Conservation (phyloP, 768 basidiomycete genomes). For the Trametopsis cervina region DNA sequence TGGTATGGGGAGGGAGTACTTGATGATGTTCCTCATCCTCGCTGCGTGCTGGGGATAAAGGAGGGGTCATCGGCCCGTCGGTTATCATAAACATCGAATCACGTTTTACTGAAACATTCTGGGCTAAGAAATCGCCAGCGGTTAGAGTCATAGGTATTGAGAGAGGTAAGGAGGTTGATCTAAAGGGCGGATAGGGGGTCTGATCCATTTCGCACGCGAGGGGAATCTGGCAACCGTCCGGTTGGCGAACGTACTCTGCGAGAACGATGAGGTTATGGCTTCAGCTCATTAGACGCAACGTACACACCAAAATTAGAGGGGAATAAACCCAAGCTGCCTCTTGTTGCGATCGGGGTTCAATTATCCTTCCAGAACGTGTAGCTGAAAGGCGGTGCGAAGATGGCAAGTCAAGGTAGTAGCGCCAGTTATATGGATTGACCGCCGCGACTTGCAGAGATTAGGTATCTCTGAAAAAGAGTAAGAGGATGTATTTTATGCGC, state of each 20-base stretch:
- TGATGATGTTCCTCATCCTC: conserved; percentile 31
- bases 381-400: background rate
- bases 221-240: no score
- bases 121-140: conserved; percentile 15
- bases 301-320: no score
- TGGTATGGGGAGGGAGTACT: conserved; percentile 32
- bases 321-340: no score
- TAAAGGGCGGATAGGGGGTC: conserved; percentile 17
- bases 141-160: conserved; percentile 12
- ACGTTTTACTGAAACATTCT: conserved; percentile 3
- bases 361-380: background rate
- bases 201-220: conserved; percentile 21
- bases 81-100: conserved; percentile 39
- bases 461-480: background rate
- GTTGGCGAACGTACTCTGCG: no score
- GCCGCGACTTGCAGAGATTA: no score
- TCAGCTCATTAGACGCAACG: no score
- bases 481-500: background rate
- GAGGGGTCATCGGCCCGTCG: conserved; percentile 65
- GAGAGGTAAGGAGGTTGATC: conserved; percentile 23
- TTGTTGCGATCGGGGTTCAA: no score
- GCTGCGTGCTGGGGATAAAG: conserved; percentile 53
- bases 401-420: no score
- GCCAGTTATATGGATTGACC: no score
- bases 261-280: no score